phyloP scores from a whole-genome alignment of 441 rosid genomes.

The Macaranga tanarius region DNA sequence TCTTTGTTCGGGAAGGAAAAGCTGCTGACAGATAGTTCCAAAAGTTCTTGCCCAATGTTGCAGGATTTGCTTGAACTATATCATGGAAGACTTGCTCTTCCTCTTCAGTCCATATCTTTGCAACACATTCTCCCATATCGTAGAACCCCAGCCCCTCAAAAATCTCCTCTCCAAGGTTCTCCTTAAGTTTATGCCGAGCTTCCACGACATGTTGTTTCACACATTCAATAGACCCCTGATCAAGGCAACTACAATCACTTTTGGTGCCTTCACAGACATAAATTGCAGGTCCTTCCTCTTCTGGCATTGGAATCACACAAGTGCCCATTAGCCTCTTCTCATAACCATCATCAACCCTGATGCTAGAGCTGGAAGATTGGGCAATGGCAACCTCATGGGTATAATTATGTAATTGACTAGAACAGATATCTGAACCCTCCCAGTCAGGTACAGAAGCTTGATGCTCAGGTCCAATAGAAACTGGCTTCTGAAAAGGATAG shows the following conservation, averaged over 20 bases:
- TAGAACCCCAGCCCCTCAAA: conserved; percentile 41
- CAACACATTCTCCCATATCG: conserved; percentile 53
- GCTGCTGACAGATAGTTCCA: conserved; percentile 42
- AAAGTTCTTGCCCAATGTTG: conserved; percentile 36
- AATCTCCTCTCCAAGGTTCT: conserved; percentile 40
- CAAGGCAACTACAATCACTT: conserved; percentile 36
- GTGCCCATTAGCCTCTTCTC: conserved; percentile 37
- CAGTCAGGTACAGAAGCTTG: conserved; percentile 63
- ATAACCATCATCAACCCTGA: conserved; percentile 21
- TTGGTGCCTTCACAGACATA: conserved; percentile 25
- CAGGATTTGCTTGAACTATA: conserved; percentile 39
- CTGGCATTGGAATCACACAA: conserved; percentile 42
- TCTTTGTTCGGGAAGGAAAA: conserved; percentile 41
- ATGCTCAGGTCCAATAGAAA: conserved; percentile 61
- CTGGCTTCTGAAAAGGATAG: conserved; percentile 39
- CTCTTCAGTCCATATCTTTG: conserved; percentile 41
- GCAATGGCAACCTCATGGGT: conserved; percentile 17
- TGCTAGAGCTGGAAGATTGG: conserved; percentile 9
- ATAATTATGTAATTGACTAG: conserved; percentile 12
- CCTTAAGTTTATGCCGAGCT: conserved; percentile 38
- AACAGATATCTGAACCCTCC: conserved; percentile 22
- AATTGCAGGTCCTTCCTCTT: conserved; percentile 20
- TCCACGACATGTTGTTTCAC: conserved; percentile 41
- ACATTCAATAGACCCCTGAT: conserved; percentile 43
- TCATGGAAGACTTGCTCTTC: conserved; percentile 42